Evolutionary conservation across 768 basidiomycete genomes (phyloP), one percentile per base, ranked within the genome.

Genomic region (Boletus sp.): DNA sequence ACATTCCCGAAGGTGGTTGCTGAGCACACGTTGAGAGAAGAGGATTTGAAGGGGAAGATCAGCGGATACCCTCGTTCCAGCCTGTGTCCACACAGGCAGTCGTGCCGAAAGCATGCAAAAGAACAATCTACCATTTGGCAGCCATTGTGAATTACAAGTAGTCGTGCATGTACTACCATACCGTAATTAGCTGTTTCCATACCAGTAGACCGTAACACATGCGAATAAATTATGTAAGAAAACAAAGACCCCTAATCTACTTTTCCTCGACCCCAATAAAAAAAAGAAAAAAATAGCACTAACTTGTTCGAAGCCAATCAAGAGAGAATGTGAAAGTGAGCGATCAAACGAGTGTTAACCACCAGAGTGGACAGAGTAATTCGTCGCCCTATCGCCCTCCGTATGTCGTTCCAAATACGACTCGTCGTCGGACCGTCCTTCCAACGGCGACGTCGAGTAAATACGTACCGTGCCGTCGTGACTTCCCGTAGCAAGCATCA

Each of bases 401-500:
- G 64, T 63, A 11, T 17, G 58, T 54, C 63, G 33, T 7, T 71
- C 71, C 55, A 52, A 17, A 45, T 67, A 68, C 14, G 70, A 68
- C 5, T 60, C 60, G 32, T 62, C 58, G 47, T 72, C 71, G 4
- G 67, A 61, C 3, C 24, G 63, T 12, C 10, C 40, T 28, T 72
- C 70, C 39, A 56, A 55, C 35, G 63, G 60, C 15, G 74, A 72
- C 46, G 80, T 77, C 14, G 86, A 86, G 85, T 90, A 92, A 47
- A 92, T 81, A 30, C 85, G 79, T 44, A 92, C 81, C 1, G 79
- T 83, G 28, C 90, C 90, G 59, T 92, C 89, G 63, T 90, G 87
- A 56, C 83, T 84, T 37, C 90, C 90, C 1, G 88, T 87, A 8
- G 89, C 89, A 54, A 89, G 83, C 76, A 75, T 77, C 62, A 74